Evolutionary conservation across 2,329 filamentous ascomycete species (phyloP), one percentile per base, ranked within the genome.

Genomic region (Aurifilum marmelostoma): DNA sequence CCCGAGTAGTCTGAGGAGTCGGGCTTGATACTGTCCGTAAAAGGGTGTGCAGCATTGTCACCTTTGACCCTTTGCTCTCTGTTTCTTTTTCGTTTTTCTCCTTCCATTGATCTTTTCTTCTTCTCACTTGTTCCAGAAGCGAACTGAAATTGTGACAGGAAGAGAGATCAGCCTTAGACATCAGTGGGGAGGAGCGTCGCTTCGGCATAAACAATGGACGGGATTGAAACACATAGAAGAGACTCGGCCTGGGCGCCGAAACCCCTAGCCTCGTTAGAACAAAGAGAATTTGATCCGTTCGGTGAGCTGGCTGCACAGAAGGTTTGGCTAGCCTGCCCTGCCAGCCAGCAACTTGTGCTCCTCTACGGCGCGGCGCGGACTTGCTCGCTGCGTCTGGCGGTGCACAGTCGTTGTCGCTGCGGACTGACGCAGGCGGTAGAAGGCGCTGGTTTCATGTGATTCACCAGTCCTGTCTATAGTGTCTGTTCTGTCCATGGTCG

Each of bases 371-470:
- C n/a, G 37, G 34, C n/a, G 18, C 24, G n/a, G 59, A 62, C 12
- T 62, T 32, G 34, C 59, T 41, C 34, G 32, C 16, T 62, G 34
- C 59, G 24, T 37, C n/a, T 18, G 21, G 52, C 52, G 24, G 14
- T 56, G 52, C 27, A 29, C 52, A 27, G 27, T 27, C 43, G 41
- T 52, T n/a, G 58, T 27, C 24, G 52, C 52, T 12, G 52, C 24
- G 63, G 54, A 37, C 59, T 66, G 34, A 50, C 66, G 64, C 37
- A 59, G 58, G 67, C 59, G 41, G 34, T 54, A 29, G 16, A 59
- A 29, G 56, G 59, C 47, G 66, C 66, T 66, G 64, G 66, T 68
- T 68, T 70, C 69, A 66, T 68, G 50, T 63, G 59, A 66, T 70
- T 59, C 52, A 41, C 43, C 8, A 47, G 21, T 8, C 18, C 43